These are phyloP conservation scores for Ophiostoma piceae DNA, from an alignment of 2,329 filamentous ascomycete genomes.

Conservation along the genomic window DNA sequence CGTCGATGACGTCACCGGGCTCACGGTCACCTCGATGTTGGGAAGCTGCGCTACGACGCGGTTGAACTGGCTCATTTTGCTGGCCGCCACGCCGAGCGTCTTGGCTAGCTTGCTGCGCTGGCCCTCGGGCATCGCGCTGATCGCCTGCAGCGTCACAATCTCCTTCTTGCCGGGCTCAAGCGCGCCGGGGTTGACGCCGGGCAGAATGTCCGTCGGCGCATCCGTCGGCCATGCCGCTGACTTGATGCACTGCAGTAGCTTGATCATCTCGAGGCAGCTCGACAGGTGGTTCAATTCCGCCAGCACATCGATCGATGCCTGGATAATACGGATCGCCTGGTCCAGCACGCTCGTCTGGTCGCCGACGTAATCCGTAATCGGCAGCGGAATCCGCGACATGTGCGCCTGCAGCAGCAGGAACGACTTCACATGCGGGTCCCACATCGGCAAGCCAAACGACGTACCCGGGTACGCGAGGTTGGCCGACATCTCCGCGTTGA, in stretches of 20 bases:
- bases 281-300: conserved; percentile 80
- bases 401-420: conserved; percentile 92
- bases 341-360: conserved; percentile 87
- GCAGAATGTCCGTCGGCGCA: conserved; percentile 70
- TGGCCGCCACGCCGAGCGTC: conserved; percentile 46
- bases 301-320: conserved; percentile 89
- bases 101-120: conserved; percentile 44
- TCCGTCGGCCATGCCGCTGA: conserved; percentile 86
- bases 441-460: conserved; percentile 75
- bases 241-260: conserved; percentile 85
- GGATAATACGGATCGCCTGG: conserved; percentile 93
- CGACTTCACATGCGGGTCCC: conserved; percentile 97
- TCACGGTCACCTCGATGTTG: conserved; percentile 57
- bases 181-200: conserved; percentile 49
- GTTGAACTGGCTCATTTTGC: conserved; percentile 44
- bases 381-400: conserved; percentile 86
- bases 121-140: conserved; percentile 36
- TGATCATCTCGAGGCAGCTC: conserved; percentile 75
- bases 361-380: conserved; percentile 94
- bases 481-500: conserved; percentile 83
- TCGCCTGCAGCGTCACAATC: conserved; percentile 36
- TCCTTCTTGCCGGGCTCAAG: background rate
- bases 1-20: conserved; percentile 52
- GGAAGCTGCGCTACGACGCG: conserved; percentile 65
- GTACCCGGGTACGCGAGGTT: conserved; percentile 63